A percentile compares a stretch with the other conserved stretches of the same genome.
phyloP scores from a whole-genome alignment of 371 early-diverging fungal genomes.

The Actinomortierella wolfii region DNA sequence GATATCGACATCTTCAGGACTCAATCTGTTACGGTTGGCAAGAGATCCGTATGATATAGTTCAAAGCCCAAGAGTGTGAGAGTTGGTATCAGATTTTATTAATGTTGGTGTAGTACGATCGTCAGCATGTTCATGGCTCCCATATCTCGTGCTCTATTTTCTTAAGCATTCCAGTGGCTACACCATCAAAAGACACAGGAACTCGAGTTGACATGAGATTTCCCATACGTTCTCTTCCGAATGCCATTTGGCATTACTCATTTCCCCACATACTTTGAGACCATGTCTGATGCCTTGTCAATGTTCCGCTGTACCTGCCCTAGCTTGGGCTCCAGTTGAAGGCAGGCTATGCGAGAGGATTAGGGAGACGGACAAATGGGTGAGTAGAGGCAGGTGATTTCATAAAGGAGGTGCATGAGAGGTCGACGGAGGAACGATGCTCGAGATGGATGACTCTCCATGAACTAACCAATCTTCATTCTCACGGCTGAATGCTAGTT shows the following conservation, averaged over 20 bases:
- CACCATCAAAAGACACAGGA: no score
- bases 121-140: no score
- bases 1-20: slow-evolving; percentile 64
- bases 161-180: background rate
- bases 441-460: background rate
- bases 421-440: background rate
- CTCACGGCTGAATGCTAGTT: background rate
- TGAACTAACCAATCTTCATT: background rate
- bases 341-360: slow-evolving; percentile 26
- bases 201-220: no score
- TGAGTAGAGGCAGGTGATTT: background rate
- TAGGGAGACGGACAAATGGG: background rate
- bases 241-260: no score
- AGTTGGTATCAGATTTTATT: no score
- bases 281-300: slow-evolving; percentile 30
- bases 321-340: slow-evolving; percentile 50
- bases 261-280: slow-evolving; percentile 27
- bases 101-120: no score
- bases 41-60: background rate
- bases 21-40: slow-evolving; percentile 43
- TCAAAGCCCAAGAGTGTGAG: no score
- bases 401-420: background rate
- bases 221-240: no score
- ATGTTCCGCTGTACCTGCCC: slow-evolving; percentile 56
- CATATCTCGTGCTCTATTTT: background rate